Base-by-base conservation (phyloP, 441 rosid genomes). In the Adansonia grandidieri region DNA sequence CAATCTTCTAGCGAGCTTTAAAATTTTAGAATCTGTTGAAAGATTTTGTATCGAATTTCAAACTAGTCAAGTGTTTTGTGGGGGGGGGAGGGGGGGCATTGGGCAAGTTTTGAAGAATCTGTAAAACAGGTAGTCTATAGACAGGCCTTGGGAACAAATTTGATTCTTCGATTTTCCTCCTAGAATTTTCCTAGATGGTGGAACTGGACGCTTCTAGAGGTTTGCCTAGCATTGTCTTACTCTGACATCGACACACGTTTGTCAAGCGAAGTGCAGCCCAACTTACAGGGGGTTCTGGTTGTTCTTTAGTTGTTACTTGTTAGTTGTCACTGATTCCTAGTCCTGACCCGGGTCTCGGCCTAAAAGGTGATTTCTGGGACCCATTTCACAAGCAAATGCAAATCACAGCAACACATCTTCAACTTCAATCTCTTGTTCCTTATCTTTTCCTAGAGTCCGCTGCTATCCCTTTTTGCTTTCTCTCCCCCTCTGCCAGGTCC, bases 361-460 rank as follows among this genome's bases (percentile, higher is more conserved):
- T 28, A 17, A 73, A 73, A 56, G 9, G 15, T 0, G 2, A 5
- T 1, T 2, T 0, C 9, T 0, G 50, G 74, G 80, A 32, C 71
- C 75, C 77, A 37, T 11, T 51, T 22, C 19, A 14, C 2, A 53
- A 5, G 58, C 9, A 51, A 40, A 14, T 10, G 17, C 63, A 19
- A 32, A 20, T 15, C 70, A 54, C n/a, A 65, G 0, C n/a, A 56
- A 24, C 63, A 78, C 57, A 28, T 64, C 77, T 48, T 28, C 24
- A n/a, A 20, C 74, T 50, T 5, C 8, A 15, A 67, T 77, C 74
- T 37, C 56, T 47, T 37, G 44, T 69, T 78, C 71, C 84, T 80
- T 82, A 78, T 82, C 86, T 75, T 45, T 19, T n/a, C 5, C 14
- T 22, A 6, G 14, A 20, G 28, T 40, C 6, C 22, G 57, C 48